A percentile compares a stretch with the other conserved stretches of the same genome.
Conservation (phyloP, 1,139 yeast genomes). For the Kurtzmaniella quercitrusa region DNA sequence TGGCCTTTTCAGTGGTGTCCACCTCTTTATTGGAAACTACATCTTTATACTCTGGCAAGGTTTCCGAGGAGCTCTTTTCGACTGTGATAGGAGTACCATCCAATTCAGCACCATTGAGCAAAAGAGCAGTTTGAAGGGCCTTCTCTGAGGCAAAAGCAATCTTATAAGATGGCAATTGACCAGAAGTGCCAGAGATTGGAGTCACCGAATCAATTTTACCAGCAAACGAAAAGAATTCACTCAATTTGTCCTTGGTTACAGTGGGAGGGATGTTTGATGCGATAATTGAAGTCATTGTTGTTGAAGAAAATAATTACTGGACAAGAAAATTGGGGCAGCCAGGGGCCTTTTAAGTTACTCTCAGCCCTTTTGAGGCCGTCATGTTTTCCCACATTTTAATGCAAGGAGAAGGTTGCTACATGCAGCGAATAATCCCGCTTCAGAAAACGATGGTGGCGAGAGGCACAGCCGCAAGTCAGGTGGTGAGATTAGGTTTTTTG, state of each 20-base stretch:
- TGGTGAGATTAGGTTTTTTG: not conserved
- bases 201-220: conserved; percentile 57
- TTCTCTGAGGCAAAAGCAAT: conserved; percentile 54
- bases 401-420: not conserved
- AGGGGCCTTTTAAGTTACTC: not conserved
- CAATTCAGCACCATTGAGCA: conserved; percentile 71
- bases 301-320: not conserved
- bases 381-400: not conserved
- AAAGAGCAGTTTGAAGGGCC: conserved; percentile 71
- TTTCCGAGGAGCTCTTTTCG: conserved; percentile 22
- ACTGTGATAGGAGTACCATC: conserved; percentile 55
- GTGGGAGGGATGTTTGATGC: conserved; percentile 59
- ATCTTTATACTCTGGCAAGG: conserved; percentile 10
- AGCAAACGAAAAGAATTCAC: conserved; percentile 73
- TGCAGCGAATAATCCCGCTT: not conserved
- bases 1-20: conserved; percentile 14
- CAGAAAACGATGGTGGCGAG: not conserved
- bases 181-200: conserved; percentile 20
- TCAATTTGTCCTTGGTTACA: conserved; percentile 52
- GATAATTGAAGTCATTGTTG: conserved; percentile 38
- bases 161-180: conserved; percentile 33
- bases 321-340: no score
- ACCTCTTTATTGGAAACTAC: conserved; percentile 20
- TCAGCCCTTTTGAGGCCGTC: not conserved
- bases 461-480: not conserved